Evolutionary conservation across 768 basidiomycete genomes (phyloP).

Genomic region (Cystofilobasidium capitatum): DNA sequence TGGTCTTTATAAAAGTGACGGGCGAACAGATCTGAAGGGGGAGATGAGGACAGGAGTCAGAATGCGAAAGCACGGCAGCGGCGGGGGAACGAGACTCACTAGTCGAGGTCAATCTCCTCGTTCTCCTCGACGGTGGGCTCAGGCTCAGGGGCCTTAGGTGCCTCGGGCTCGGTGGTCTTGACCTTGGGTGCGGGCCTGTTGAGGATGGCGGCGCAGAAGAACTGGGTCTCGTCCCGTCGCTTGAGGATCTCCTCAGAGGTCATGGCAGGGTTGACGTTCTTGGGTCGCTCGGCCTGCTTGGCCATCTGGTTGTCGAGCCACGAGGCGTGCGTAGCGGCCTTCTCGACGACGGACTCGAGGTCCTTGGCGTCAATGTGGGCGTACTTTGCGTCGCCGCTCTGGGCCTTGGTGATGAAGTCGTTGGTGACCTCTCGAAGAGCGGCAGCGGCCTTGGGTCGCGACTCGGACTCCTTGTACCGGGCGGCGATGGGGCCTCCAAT

Average conservation of each 20-base stretch:
- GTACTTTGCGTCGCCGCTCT: constrained; percentile 65
- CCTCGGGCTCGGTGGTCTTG: too few relatives aligned
- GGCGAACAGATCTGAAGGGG: too few relatives aligned
- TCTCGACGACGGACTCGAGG: constrained; percentile 48
- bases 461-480: constrained; percentile 74
- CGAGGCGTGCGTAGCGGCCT: constrained; percentile 77
- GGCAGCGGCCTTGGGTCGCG: constrained; percentile 60
- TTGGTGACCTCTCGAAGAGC: constrained; percentile 80
- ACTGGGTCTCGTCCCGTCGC: constrained; percentile 86
- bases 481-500: constrained; percentile 77
- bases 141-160: too few relatives aligned
- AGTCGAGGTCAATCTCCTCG: too few relatives aligned
- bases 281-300: constrained; percentile 74
- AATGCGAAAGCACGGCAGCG: too few relatives aligned
- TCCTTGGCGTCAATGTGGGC: constrained; percentile 64
- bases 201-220: constrained; percentile 80
- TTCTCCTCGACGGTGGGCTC: too few relatives aligned
- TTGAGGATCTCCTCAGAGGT: constrained; percentile 72
- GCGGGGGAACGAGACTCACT: too few relatives aligned
- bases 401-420: constrained; percentile 71
- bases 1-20: too few relatives aligned
- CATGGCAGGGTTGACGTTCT: constrained; percentile 78
- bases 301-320: constrained; percentile 92
- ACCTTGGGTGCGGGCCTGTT: constrained; percentile 87
- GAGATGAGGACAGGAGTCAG: too few relatives aligned